Evolutionary conservation across 257 asterid species (phyloP).

Genomic region (Hygrophila difformis): DNA sequence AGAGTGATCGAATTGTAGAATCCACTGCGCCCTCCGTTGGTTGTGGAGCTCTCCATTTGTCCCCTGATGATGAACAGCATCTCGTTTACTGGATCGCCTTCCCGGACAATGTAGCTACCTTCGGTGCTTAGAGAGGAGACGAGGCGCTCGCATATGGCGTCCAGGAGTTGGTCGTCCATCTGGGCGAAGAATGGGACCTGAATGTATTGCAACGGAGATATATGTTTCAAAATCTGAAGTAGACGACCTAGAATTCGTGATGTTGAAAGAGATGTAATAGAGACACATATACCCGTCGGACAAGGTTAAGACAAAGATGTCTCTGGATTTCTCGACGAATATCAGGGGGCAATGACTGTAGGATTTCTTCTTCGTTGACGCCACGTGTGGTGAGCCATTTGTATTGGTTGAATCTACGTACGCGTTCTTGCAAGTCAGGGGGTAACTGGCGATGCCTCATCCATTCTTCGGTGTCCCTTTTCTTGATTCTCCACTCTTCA

Average conservation of each 20-base stretch:
- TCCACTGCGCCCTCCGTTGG: slow-evolving; percentile 83
- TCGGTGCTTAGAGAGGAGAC: slow-evolving; percentile 67
- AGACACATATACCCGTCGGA: slow-evolving; percentile 61
- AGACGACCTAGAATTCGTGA: too few relatives aligned
- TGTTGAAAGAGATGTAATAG: too few relatives aligned
- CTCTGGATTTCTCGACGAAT: slow-evolving; percentile 89
- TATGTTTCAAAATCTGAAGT: too few relatives aligned
- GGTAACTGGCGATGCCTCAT: slow-evolving; percentile 98
- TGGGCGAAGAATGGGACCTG: slow-evolving; percentile 92
- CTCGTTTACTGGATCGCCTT: slow-evolving; percentile 86
- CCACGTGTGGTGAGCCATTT: slow-evolving; percentile 95
- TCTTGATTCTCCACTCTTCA: slow-evolving; percentile 91
- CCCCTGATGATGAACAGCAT: slow-evolving; percentile 88
- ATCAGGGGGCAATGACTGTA: slow-evolving; percentile 73
- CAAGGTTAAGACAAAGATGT: slow-evolving; percentile 95
- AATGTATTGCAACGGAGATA: background rate
- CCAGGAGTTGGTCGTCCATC: slow-evolving; percentile 89
- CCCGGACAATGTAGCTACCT: slow-evolving; percentile 58
- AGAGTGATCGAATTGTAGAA: slow-evolving; percentile 81
- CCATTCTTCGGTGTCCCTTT: slow-evolving; percentile 96
- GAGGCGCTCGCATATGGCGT: slow-evolving; percentile 83
- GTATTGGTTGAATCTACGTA: slow-evolving; percentile 72
- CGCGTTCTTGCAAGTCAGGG: slow-evolving; percentile 76
- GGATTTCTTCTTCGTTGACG: slow-evolving; percentile 72
- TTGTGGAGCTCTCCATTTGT: slow-evolving; percentile 79